Evolutionary conservation across 352 stramenopile genomes (phyloP), one percentile per base, ranked within the genome.

Genomic region (Thalassiosira oceanica): DNA sequence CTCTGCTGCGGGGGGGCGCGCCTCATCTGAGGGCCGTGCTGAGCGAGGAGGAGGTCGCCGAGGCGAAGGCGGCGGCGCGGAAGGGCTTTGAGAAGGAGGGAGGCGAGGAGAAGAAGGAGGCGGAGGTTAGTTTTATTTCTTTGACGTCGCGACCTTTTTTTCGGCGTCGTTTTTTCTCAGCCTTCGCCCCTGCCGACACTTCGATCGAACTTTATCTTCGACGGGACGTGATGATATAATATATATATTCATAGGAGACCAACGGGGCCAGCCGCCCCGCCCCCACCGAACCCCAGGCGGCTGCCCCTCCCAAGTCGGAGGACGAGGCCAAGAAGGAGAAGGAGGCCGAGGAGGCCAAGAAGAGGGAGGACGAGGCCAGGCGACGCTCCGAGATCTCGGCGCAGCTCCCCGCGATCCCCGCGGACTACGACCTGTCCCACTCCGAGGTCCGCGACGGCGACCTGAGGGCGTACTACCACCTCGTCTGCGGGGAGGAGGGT

Each of bases 391-490:
- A 11, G 33, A 50, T 18, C 1, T 13, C 16, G 3, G 20, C 33
- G 11, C 21, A 78, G 11, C 52, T 87, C 28, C 77, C 77, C 2
- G 31, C 42, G 0, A 83, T 75, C 61, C 41, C 62, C 27, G 13
- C 29, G 0, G 46, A 74, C 21, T 61, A 63, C 21, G 49, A 78
- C 35, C 20, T 49, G 4, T 60, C 61, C 31, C 62, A 66, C 5
- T 46, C 44, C 1, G 42, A 54, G 0, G 50, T 52, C 0, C 36
- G 23, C 13, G 49, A 29, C 7, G 61, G 70, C 24, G 68, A 78
- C 60, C 43, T 87, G 15, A 67, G 78, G 39, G 61, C 86, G 36
- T 91, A 86, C 62, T 89, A 76, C 50, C 86, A 87, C 53, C 55
- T 80, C 1, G 78, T 66, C 1, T 84, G 75, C 53, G 84, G 84